These are phyloP conservation scores for Discostella stelligeroides DNA, from an alignment of 108 stramenopile genomes.

Conservation along the genomic window DNA sequence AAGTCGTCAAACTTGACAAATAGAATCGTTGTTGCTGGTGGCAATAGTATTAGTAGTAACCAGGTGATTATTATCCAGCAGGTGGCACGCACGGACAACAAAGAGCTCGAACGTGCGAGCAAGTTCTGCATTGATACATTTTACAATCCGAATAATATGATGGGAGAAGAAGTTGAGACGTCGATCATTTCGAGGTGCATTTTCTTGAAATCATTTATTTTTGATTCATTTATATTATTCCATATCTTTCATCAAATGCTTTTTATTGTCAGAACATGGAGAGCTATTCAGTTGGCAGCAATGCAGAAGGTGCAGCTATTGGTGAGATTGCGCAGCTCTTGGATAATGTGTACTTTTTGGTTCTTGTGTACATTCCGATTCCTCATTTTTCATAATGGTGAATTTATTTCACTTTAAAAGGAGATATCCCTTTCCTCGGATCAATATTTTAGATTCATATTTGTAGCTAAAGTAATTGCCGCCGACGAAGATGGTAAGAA, in stretches of 20 bases:
- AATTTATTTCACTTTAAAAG: background rate
- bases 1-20: no score
- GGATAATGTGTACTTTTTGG: no score
- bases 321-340: no score
- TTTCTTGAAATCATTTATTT: no score
- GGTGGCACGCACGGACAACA: slow-evolving; percentile 22
- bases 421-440: slow-evolving; percentile 32
- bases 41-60: background rate
- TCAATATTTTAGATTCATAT: slow-evolving; percentile 29
- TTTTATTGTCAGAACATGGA: slow-evolving; percentile 28
- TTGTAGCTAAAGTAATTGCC: slow-evolving; percentile 25
- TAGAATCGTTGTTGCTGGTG: no score
- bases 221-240: background rate
- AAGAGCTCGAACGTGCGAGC: slow-evolving; percentile 32
- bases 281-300: slow-evolving; percentile 32
- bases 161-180: background rate
- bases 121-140: slow-evolving; percentile 42
- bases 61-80: slow-evolving; percentile 19
- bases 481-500: slow-evolving; percentile 9
- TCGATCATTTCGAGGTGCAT: slow-evolving; percentile 13
- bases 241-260: background rate
- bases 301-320: slow-evolving; percentile 40
- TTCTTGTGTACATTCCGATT: no score
- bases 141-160: slow-evolving; percentile 19
- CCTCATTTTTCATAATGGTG: background rate